These are phyloP conservation scores for Porogramme epimiltina DNA, from an alignment of 1,284 basidiomycete species.

Conservation along the genomic window DNA sequence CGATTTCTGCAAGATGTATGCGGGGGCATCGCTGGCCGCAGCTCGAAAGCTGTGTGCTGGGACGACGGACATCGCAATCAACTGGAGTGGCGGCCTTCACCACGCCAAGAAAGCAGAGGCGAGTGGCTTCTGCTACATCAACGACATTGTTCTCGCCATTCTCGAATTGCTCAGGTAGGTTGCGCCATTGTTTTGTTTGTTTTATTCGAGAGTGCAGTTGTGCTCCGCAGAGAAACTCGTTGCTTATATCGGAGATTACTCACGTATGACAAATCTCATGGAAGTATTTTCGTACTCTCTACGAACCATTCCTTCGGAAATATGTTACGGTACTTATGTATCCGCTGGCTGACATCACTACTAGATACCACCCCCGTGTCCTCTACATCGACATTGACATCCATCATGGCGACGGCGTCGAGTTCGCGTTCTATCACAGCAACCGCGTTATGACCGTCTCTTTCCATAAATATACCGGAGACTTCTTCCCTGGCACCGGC, in stretches of 20 bases:
- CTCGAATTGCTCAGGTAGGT: conserved; percentile 81
- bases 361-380: conserved; percentile 86
- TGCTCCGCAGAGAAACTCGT: no score
- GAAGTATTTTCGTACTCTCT: no score
- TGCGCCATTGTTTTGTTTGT: conserved; percentile 2
- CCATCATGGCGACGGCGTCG: conserved; percentile 96
- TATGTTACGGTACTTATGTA: no score
- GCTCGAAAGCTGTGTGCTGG: conserved; percentile 85
- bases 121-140: conserved; percentile 96
- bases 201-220: no score
- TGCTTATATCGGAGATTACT: no score
- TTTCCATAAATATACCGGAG: conserved; percentile 98
- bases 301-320: no score
- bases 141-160: conserved; percentile 93
- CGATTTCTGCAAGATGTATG: conserved; percentile 90
- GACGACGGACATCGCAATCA: conserved; percentile 94
- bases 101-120: conserved; percentile 96
- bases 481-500: conserved; percentile 97
- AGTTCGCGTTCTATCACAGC: conserved; percentile 97
- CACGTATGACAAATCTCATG: not conserved
- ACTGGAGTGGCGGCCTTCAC: conserved; percentile 96
- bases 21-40: conserved; percentile 89
- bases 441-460: conserved; percentile 98
- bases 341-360: no score
- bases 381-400: conserved; percentile 98